Base-by-base conservation (phyloP, 352 stramenopile species). In the Chrysophaeum taylorii region DNA sequence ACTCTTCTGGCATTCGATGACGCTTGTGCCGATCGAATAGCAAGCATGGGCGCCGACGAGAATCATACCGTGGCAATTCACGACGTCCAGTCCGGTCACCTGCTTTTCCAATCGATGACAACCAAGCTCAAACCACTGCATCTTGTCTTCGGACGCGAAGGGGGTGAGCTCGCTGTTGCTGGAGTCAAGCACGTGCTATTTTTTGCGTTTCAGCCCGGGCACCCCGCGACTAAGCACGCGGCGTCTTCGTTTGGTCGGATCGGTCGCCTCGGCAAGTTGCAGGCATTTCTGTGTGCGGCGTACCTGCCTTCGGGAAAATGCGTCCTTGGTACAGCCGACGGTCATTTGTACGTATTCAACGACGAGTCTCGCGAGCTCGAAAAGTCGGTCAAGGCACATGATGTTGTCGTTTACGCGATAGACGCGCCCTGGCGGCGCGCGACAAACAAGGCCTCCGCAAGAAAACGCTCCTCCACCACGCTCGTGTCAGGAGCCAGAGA, bases 41-140 rank as follows among this genome's bases (percentile, higher is more conserved):
- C 25, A 23, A 86, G 81, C 0, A 76, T 90, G 33, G 85, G 85
- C 0, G 85, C 90, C 76, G 86, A 91, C 67, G 63, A 79, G 29
- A 82, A 92, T 48, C 86, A 91, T 48, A 77, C 77, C 7, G 57
- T 92, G n/a, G 80, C 76, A 0, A 74, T 92, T 1, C 91, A 91
- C 67, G 74, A 76, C 12, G 75, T 91, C 23, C 67, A 68, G 79
- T 48, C 68, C 84, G 81, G 85, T 4, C 82, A 82, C 2, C n/a
- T 74, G 0, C 27, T 71, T 25, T 60, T 67, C 18, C 39, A 25
- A 12, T 42, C 48, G 0, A 35, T n/a, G 4, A 66, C 57, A 2
- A 48, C 57, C 1, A 7, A 31, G 1, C 31, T 21, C 23, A 66
- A 66, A 31, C 57, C 57, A 5, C 18, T 66, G 9, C 9, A 71